phyloP scores from a whole-genome alignment of 208 protist species.

The Herpetomonas tarakana region DNA sequence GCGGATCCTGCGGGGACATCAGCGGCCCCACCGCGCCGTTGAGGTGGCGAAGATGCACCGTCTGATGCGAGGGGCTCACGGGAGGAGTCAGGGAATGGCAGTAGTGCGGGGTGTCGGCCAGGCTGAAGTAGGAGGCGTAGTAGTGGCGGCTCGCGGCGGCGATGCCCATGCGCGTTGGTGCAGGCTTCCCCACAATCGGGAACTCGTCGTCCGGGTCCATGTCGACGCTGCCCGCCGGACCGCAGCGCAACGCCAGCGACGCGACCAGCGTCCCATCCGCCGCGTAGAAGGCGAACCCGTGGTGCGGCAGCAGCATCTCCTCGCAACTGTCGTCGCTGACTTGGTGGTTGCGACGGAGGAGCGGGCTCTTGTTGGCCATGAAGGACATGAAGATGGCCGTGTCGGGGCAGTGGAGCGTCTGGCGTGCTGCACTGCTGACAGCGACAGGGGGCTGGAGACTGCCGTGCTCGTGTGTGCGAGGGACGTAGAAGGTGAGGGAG shows the following conservation, averaged over 20 bases:
- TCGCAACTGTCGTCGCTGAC: slow-evolving; percentile 4
- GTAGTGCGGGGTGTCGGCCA: neutral
- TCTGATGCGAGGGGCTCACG: neutral
- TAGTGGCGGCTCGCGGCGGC: slow-evolving; percentile 5
- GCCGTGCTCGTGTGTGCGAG: slow-evolving; percentile 60
- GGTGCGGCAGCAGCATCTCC: slow-evolving; percentile 49
- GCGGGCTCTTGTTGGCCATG: slow-evolving; percentile 54
- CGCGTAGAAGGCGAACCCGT: slow-evolving; percentile 73
- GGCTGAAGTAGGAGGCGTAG: slow-evolving; percentile 8
- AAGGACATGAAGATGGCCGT: slow-evolving; percentile 47
- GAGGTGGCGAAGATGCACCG: slow-evolving; percentile 9
- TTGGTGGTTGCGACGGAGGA: slow-evolving; percentile 61
- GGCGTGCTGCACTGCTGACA: slow-evolving; percentile 13
- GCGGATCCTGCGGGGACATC: slow-evolving; percentile 8
- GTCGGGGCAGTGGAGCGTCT: slow-evolving; percentile 24
- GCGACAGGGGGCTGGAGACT: slow-evolving; percentile 38
- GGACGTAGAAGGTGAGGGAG: slow-evolving; percentile 68
- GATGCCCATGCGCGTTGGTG: slow-evolving; percentile 11
- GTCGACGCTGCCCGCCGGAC: slow-evolving; percentile 14
- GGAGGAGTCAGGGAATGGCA: slow-evolving; percentile 2
- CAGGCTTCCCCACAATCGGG: slow-evolving; percentile 14
- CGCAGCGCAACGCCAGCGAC: slow-evolving; percentile 50
- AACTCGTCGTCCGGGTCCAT: slow-evolving; percentile 37
- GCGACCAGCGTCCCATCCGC: slow-evolving; percentile 29
- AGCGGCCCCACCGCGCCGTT: neutral